These are phyloP conservation scores for Aspergillus aculeatinus DNA, from an alignment of 2,329 filamentous ascomycete species.

Conservation along the genomic window DNA sequence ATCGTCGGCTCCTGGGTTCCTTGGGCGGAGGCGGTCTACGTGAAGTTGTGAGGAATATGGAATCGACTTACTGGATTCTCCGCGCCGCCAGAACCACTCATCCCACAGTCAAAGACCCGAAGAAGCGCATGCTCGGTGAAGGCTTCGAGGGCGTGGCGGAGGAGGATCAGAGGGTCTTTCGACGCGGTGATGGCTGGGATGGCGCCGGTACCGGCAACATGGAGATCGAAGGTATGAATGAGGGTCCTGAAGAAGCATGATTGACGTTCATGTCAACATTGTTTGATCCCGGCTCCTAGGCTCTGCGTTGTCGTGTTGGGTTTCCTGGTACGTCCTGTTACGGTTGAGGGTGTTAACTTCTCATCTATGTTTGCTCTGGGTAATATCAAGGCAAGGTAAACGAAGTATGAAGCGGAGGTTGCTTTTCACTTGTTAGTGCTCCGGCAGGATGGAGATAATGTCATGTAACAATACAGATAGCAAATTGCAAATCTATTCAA, in stretches of 20 bases:
- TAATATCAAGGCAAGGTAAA: neutral
- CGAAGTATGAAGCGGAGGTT: neutral
- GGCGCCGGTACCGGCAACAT: slow-evolving; percentile 30
- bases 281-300: neutral
- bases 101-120: slow-evolving; percentile 22
- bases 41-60: slow-evolving; percentile 22
- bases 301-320: neutral
- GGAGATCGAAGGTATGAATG: slow-evolving; percentile 31
- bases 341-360: neutral
- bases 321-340: neutral
- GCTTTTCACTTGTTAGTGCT: neutral
- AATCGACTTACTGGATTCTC: slow-evolving; percentile 33
- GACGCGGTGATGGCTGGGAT: slow-evolving; percentile 38
- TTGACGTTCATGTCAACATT: too few relatives aligned
- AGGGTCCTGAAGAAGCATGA: neutral
- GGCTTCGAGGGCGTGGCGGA: slow-evolving; percentile 29
- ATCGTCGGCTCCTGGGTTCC: slow-evolving; percentile 19
- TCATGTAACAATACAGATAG: neutral
- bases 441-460: neutral
- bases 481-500: neutral
- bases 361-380: neutral
- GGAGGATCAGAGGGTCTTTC: slow-evolving; percentile 27
- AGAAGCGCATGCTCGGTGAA: slow-evolving; percentile 27
- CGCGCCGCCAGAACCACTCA: slow-evolving; percentile 33
- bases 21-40: slow-evolving; percentile 17